Evolutionary conservation across 2,329 filamentous ascomycete species (phyloP).

Genomic region (Penicillium sp.): DNA sequence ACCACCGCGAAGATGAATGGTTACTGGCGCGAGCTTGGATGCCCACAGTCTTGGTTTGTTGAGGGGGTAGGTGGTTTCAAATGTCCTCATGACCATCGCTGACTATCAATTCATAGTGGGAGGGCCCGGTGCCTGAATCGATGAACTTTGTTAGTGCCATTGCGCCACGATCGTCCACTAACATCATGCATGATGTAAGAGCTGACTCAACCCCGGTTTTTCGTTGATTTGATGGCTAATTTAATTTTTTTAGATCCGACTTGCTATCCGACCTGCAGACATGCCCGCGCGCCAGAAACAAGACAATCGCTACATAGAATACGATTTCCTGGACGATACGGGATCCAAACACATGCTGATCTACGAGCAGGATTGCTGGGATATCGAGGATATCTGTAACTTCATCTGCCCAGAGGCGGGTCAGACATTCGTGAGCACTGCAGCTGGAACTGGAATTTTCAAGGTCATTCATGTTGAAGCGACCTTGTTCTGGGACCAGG

Average conservation of each 20-base stretch:
- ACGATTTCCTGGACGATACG: background rate
- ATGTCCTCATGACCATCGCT: too few relatives aligned
- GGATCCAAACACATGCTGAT: background rate
- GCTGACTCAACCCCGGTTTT: too few relatives aligned
- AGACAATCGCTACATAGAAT: background rate
- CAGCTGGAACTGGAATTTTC: background rate
- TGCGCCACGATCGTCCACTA: background rate
- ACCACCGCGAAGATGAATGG: background rate
- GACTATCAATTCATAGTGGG: background rate
- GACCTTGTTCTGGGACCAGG: background rate
- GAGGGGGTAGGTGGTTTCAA: background rate
- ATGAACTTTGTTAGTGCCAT: background rate
- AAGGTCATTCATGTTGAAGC: background rate
- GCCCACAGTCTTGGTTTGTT: background rate
- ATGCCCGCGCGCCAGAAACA: background rate
- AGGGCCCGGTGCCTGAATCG: background rate
- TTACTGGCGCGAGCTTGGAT: background rate
- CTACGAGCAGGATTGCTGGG: background rate
- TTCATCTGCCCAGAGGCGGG: background rate
- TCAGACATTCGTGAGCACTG: background rate
- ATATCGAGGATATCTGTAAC: background rate
- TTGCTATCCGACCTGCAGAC: background rate
- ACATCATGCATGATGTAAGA: background rate
- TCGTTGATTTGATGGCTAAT: background rate
- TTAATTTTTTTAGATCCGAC: background rate